Evolutionary conservation across 2,329 filamentous ascomycete genomes (phyloP).

Genomic region (Talaromyces islandicus): DNA sequence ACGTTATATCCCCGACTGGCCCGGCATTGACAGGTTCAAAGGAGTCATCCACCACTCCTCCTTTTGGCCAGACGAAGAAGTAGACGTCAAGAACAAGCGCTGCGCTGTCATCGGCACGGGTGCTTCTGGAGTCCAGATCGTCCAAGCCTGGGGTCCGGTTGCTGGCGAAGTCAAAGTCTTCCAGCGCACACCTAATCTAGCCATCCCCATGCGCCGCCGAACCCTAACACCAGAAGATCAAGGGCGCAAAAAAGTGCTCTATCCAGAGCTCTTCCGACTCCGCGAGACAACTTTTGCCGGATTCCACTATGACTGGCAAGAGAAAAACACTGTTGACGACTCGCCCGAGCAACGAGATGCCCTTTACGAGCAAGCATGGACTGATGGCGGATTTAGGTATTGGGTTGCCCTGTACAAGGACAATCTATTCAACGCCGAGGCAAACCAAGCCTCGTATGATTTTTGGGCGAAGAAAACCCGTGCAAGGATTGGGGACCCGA

Average conservation of each 20-base stretch:
- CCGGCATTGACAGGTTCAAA: slow-evolving; percentile 39
- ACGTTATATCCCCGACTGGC: slow-evolving; percentile 35
- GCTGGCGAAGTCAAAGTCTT: slow-evolving; percentile 54
- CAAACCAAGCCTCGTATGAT: slow-evolving; percentile 49
- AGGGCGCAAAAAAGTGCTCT: slow-evolving; percentile 38
- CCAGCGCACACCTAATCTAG: slow-evolving; percentile 61
- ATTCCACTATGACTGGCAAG: slow-evolving; percentile 51
- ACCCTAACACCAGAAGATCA: slow-evolving; percentile 48
- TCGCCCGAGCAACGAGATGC: slow-evolving; percentile 43
- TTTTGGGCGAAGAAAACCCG: slow-evolving; percentile 53
- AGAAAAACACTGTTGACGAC: slow-evolving; percentile 51
- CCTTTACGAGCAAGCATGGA: slow-evolving; percentile 46
- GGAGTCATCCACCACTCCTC: slow-evolving; percentile 52
- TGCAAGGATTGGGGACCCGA: slow-evolving; percentile 45
- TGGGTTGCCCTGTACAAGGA: slow-evolving; percentile 51
- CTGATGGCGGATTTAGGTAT: slow-evolving; percentile 49
- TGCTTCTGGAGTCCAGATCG: slow-evolving; percentile 50
- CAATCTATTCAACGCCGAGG: slow-evolving; percentile 37
- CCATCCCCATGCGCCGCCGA: slow-evolving; percentile 54
- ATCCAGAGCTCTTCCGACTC: slow-evolving; percentile 48
- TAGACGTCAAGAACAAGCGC: slow-evolving; percentile 43
- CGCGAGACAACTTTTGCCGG: slow-evolving; percentile 53
- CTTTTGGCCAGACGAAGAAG: slow-evolving; percentile 45
- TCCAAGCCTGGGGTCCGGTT: slow-evolving; percentile 53
- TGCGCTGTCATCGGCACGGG: slow-evolving; percentile 53